Base-by-base conservation (phyloP, 2,329 filamentous ascomycete genomes). In the Alternaria novae-zelandiae region DNA sequence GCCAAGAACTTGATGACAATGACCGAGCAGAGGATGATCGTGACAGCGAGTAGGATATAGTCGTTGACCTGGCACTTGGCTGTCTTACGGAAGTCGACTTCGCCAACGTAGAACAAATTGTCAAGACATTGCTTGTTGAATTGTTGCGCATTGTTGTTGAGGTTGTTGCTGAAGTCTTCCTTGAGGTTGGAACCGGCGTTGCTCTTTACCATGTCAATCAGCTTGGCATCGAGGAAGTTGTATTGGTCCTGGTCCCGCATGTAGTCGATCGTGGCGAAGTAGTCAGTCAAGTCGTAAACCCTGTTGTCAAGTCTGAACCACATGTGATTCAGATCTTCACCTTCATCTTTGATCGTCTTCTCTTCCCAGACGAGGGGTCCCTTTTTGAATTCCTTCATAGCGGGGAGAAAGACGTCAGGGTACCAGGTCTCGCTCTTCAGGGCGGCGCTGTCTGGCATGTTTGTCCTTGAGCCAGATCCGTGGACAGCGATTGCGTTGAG, bases 281-380 rank as follows among this genome's bases (percentile, higher is more conserved):
- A 99, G 78, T 98, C 88, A 0, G 93, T 97, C 57, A 99, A 81
- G 77, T 99, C 96, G 77, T 96, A 98, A 20, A 99, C 85, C 55
- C 86, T 87, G 57, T 89, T 85, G 28, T 93, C 85, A 65, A 97
- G 88, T 58, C 91, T 90, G 67, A 92, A 90, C 94, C 96, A 98
- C 75, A 87, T 86, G 70, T 91, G 90, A 57, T 88, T 85, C 15
- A 89, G 81, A 32, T 91, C 82, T 26, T 87, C 77, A 20, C 94
- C 96, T 67, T 96, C 85, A 0, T 80, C 82, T 61, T 86, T 81
- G 64, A 99, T 83, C 2, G 82, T 83, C 2, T 81, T 79, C 49
- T 81, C 84, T 45, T 89, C 86, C 83, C 87, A 92, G 2, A 98
- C 96, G 0, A 98, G 83, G 41, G 95, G 87, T 47, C 96, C 96